Base-by-base conservation (phyloP, 2,329 filamentous ascomycete species). In the Parascedosporium putredinis region DNA sequence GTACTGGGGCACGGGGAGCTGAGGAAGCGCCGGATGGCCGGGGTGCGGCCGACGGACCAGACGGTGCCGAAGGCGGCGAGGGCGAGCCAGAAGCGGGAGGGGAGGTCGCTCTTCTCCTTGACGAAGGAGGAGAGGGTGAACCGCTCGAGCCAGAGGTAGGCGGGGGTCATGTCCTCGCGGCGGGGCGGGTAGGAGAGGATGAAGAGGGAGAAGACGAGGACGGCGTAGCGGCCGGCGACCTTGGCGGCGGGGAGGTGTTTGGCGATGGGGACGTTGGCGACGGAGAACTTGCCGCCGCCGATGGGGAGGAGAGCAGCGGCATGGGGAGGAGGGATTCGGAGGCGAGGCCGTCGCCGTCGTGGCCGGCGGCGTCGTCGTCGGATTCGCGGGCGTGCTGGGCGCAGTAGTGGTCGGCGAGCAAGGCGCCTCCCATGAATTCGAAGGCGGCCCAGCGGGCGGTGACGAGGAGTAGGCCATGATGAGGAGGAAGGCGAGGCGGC, bases 321-420 rank as follows among this genome's bases (percentile, higher is more conserved):
- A 40, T 40, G 34, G 12, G 34, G 4, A 24, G 40, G 40, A 20
- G 25, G 16, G 14, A 18, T 24, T 9, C 9, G 12, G 10, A 33
- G 31, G n/a, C 5, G 20, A 12, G 14, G 6, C 23, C 20, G 22
- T 20, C 2, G 10, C 24, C 18, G 7, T 31, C 16, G 29, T 40
- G 10, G 20, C 31, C 22, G 27, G 20, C 7, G 45, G 45, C 5
- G 83, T 64, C 56, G 78, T 83, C 12, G 36, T 16, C 18, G 33
- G 47, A n/a, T 2, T 42, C 24, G 18, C 16, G 16, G 29, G 14
- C 20, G n/a, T 45, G 48, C 3, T 12, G 65, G 51, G 75, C 69
- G 31, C 74, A 61, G 53, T 80, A 75, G 38, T 73, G 52, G 59
- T 82, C 78, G 3, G 78, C 78, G 23, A 81, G 62, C 10, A 71